phyloP scores from a whole-genome alignment of 2,329 filamentous ascomycete species.

The Microdochium bolleyi region DNA sequence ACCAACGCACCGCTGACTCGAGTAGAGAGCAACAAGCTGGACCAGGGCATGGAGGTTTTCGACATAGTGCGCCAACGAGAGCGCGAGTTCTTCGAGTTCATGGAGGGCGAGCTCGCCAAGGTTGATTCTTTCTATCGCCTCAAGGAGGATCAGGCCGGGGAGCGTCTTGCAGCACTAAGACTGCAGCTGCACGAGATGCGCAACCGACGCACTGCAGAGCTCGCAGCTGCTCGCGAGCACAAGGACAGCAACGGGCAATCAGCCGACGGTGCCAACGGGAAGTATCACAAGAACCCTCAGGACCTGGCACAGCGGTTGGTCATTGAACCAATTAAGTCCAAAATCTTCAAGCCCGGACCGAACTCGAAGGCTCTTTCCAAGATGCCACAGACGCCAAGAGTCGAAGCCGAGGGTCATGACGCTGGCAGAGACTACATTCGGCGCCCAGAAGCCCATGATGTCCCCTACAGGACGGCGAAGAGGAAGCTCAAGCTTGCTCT shows the following conservation, averaged over 20 bases:
- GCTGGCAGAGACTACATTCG: slow-evolving; percentile 41
- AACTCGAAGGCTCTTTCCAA: slow-evolving; percentile 52
- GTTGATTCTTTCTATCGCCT: slow-evolving; percentile 82
- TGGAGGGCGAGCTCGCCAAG: slow-evolving; percentile 81
- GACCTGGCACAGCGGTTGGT: slow-evolving; percentile 23
- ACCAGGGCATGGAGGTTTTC: slow-evolving; percentile 34
- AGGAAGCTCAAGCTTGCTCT: slow-evolving; percentile 84
- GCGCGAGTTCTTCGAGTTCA: slow-evolving; percentile 78
- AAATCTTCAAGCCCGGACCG: slow-evolving; percentile 46
- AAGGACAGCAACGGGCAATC: slow-evolving; percentile 13
- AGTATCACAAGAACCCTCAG: slow-evolving; percentile 13
- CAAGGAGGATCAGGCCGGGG: slow-evolving; percentile 79
- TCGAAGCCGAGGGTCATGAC: slow-evolving; percentile 22
- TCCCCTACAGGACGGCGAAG: slow-evolving; percentile 83
- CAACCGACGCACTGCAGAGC: slow-evolving; percentile 69
- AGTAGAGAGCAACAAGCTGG: slow-evolving; percentile 25
- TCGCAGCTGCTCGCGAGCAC: slow-evolving; percentile 35
- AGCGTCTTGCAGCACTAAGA: slow-evolving; percentile 61
- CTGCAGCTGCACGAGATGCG: slow-evolving; percentile 92
- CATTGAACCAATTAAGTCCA: slow-evolving; percentile 44
- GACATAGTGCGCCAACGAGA: slow-evolving; percentile 59
- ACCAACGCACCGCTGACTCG: slow-evolving; percentile 24
- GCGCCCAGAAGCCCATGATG: slow-evolving; percentile 45
- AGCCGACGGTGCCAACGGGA: slow-evolving; percentile 15
- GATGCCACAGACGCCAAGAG: slow-evolving; percentile 43